phyloP scores from a whole-genome alignment of 2,329 filamentous ascomycete species.

The Aspergillus sp. region DNA sequence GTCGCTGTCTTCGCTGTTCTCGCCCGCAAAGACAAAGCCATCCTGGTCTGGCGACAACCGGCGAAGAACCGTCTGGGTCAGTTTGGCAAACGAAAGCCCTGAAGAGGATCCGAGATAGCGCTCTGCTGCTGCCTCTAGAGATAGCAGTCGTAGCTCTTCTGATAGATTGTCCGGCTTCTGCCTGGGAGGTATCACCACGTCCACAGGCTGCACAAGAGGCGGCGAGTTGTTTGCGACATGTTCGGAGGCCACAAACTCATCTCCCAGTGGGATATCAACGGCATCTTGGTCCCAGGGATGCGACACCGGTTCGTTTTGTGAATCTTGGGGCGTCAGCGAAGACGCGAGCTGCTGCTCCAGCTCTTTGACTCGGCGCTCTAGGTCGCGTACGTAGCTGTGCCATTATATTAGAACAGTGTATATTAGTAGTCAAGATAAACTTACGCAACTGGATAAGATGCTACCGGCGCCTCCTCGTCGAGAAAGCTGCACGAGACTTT shows the following conservation, averaged over 20 bases:
- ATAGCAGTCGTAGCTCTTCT: slow-evolving; percentile 39
- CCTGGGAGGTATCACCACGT: neutral
- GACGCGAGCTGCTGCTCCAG: slow-evolving; percentile 22
- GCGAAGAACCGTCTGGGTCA: slow-evolving; percentile 45
- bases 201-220: too few relatives aligned
- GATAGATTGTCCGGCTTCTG: slow-evolving; percentile 14
- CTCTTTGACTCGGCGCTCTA: slow-evolving; percentile 28
- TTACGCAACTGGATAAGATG: slow-evolving; percentile 44
- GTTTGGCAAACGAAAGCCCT: slow-evolving; percentile 46
- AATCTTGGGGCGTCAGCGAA: neutral
- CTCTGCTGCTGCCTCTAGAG: slow-evolving; percentile 47
- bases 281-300: neutral
- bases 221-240: too few relatives aligned
- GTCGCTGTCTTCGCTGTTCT: slow-evolving; percentile 2
- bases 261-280: too few relatives aligned
- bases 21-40: slow-evolving; percentile 40
- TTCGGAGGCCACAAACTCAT: too few relatives aligned
- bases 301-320: neutral
- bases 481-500: slow-evolving; percentile 43
- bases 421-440: slow-evolving; percentile 13
- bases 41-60: slow-evolving; percentile 45
- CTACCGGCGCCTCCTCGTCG: slow-evolving; percentile 40
- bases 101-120: slow-evolving; percentile 47
- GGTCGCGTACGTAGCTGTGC: slow-evolving; percentile 34
- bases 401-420: neutral